phyloP scores from a whole-genome alignment of 805 yeast species.

The Candida sphagnicola region DNA sequence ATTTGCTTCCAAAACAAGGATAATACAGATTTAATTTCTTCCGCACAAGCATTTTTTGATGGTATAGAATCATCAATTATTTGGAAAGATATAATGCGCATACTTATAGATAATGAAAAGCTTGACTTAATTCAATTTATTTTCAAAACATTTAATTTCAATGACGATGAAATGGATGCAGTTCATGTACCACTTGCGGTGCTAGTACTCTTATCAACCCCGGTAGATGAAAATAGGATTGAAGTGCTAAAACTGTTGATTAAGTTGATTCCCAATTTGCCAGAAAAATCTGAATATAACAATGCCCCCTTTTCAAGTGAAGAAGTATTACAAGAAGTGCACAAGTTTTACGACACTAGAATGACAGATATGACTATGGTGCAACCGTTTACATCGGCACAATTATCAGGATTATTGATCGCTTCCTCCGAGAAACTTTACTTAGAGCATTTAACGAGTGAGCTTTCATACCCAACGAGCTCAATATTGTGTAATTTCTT shows the following conservation, averaged over 20 bases:
- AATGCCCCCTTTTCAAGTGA: conserved; percentile 2
- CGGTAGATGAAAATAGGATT: conserved; percentile 27
- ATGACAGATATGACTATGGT: background rate
- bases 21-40: conserved; percentile 45
- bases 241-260: conserved; percentile 41
- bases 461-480: background rate
- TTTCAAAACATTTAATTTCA: conserved; percentile 61
- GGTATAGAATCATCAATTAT: conserved; percentile 77
- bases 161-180: conserved; percentile 82
- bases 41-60: conserved; percentile 74
- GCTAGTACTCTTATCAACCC: conserved; percentile 38
- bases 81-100: conserved; percentile 59
- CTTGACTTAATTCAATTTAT: conserved; percentile 56
- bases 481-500: background rate
- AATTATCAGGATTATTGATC: background rate
- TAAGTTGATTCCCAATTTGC: conserved; percentile 50
- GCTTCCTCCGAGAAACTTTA: background rate
- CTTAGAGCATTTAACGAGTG: background rate
- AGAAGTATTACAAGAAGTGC: conserved; percentile 12
- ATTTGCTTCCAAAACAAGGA: conserved; percentile 33
- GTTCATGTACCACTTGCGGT: conserved; percentile 73
- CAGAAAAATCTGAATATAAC: background rate
- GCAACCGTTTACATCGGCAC: background rate
- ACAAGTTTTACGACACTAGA: conserved; percentile 14
- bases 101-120: conserved; percentile 34